phyloP scores from a whole-genome alignment of 345 rosid species.

The Passiflora organensis region DNA sequence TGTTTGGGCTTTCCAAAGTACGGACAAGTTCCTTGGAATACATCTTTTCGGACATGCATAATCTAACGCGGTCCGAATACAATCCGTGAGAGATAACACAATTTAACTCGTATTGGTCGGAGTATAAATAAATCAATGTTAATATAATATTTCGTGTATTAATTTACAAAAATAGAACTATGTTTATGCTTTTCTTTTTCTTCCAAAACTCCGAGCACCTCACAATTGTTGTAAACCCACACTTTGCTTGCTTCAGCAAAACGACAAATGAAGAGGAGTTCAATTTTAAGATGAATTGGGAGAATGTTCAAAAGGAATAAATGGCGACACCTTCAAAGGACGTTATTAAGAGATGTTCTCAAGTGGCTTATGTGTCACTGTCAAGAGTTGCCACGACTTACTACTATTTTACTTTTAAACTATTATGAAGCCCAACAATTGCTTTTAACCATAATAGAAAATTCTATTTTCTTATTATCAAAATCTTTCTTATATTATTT shows the following conservation, averaged over 20 bases:
- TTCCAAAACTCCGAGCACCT: no score
- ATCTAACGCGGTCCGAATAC: background rate
- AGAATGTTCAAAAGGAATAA: slow-evolving; percentile 17
- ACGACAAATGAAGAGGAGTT: no score
- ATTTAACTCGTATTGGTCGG: background rate
- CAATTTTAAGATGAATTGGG: no score
- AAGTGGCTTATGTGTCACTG: background rate
- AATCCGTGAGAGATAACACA: background rate
- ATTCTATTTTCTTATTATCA: no score
- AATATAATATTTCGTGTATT: no score
- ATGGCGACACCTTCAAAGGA: slow-evolving; percentile 14
- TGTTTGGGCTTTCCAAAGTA: slow-evolving; percentile 18
- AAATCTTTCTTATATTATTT: no score
- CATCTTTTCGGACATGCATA: slow-evolving; percentile 31
- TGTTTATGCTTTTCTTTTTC: no score
- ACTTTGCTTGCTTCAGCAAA: no score
- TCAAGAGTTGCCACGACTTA: slow-evolving; percentile 26
- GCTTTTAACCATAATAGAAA: no score
- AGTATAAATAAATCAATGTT: background rate
- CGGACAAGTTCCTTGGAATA: slow-evolving; percentile 29
- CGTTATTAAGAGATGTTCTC: slow-evolving; percentile 47
- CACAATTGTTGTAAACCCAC: no score
- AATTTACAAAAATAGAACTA: no score
- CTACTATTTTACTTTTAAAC: background rate
- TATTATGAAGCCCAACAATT: no score